Evolutionary conservation across 73 alveolate species (phyloP).

Genomic region (Symbiodinium pilosum): DNA sequence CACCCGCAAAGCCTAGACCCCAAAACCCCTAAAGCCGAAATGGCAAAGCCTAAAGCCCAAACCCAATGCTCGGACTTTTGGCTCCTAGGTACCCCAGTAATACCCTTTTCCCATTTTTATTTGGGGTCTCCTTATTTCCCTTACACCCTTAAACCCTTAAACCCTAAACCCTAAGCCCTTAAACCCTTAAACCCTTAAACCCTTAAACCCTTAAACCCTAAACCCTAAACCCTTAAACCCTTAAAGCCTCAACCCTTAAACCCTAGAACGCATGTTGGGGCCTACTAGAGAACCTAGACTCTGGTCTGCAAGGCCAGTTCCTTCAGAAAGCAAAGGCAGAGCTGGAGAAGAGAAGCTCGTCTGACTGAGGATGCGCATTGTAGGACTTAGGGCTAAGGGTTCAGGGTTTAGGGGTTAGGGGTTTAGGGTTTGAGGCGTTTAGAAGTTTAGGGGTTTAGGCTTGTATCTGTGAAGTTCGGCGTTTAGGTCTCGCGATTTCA

Average conservation of each 20-base stretch:
- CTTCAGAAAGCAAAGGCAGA: constrained; percentile 82
- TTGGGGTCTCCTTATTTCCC: too few relatives aligned
- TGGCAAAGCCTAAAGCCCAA: too few relatives aligned
- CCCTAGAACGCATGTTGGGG: too few relatives aligned
- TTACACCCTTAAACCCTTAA: not conserved
- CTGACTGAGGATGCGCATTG: not conserved
- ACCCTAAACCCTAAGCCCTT: not conserved
- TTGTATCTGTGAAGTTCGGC: not conserved
- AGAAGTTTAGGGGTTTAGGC: not conserved
- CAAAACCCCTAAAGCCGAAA: not conserved
- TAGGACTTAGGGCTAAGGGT: not conserved
- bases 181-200: not conserved
- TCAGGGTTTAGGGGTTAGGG: not conserved
- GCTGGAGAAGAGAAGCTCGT: not conserved
- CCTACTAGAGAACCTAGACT: too few relatives aligned
- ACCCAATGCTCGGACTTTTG: too few relatives aligned
- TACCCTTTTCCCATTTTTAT: too few relatives aligned
- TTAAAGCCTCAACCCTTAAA: too few relatives aligned
- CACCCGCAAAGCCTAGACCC: not conserved
- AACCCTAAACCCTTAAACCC: too few relatives aligned
- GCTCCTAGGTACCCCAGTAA: too few relatives aligned
- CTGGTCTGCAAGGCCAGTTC: constrained; percentile 65
- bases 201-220: not conserved
- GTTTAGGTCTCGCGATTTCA: not conserved
- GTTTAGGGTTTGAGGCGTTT: not conserved